Percentiles rank a stretch among this genome's conserved stretches.
Conservation (phyloP, 2,329 filamentous ascomycete genomes). For the Sordariomycetes sp. region DNA sequence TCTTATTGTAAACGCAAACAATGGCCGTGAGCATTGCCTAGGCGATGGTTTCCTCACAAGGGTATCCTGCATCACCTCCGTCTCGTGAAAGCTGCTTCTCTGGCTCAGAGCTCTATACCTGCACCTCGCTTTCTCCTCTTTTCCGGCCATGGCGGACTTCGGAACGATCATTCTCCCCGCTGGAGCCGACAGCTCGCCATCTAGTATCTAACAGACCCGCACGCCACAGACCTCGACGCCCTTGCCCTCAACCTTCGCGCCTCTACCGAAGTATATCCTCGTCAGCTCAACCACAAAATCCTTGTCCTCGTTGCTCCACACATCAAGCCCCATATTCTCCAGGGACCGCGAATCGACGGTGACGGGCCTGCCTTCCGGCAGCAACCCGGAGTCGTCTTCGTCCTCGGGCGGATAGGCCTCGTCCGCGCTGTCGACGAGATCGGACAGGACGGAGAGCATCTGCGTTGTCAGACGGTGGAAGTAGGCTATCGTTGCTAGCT, state of each 20-base stretch:
- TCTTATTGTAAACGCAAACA: too few species aligned
- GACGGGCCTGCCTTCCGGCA: constrained; percentile 18
- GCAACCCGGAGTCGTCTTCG: constrained; percentile 15
- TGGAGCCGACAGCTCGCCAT: too few species aligned
- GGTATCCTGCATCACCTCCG: too few species aligned
- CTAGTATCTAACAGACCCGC: constrained; percentile 50
- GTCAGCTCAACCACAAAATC: constrained; percentile 56
- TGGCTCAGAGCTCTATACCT: too few species aligned
- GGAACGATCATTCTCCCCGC: background rate
- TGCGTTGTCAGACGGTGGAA: constrained; percentile 68
- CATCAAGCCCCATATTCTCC: constrained; percentile 64
- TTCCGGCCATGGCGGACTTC: too few species aligned
- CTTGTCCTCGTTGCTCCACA: constrained; percentile 66
- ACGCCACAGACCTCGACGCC: constrained; percentile 69
- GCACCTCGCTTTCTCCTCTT: too few species aligned
- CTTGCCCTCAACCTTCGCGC: constrained; percentile 55
- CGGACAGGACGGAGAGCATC: constrained; percentile 52
- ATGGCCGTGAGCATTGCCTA: too few species aligned
- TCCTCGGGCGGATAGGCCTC: constrained; percentile 22
- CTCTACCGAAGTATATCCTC: constrained; percentile 55
- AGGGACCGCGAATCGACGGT: constrained; percentile 56
- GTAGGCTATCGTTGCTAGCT: constrained; percentile 69
- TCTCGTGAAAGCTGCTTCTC: too few species aligned
- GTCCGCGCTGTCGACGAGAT: constrained; percentile 44
- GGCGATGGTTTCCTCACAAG: too few species aligned